phyloP scores from a whole-genome alignment of 2,329 filamentous ascomycete genomes.

The Arthrobotrys pseudoclavata region DNA sequence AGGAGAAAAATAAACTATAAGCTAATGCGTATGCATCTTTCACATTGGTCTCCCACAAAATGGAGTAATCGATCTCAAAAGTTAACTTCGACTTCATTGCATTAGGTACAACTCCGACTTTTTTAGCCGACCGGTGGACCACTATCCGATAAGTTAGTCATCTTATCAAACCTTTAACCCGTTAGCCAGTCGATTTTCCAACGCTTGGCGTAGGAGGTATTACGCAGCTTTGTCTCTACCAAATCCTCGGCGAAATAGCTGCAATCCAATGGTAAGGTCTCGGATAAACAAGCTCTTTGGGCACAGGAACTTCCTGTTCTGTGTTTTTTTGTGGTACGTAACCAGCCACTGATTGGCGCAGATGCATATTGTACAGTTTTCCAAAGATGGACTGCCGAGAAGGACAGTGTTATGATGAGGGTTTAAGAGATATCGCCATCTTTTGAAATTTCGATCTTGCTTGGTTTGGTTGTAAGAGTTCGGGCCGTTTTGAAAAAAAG shows the following conservation, averaged over 20 bases:
- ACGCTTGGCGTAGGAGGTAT: constrained; percentile 34
- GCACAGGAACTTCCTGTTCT: constrained; percentile 8
- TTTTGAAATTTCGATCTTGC: constrained; percentile 1
- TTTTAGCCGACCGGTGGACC: constrained; percentile 7
- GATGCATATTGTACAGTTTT: not conserved
- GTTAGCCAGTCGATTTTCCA: constrained; percentile 2
- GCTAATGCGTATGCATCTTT: not conserved
- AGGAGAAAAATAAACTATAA: not conserved
- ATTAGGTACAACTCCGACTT: not conserved
- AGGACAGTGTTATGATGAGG: not conserved
- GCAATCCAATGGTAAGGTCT: not conserved
- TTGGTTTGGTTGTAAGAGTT: not conserved
- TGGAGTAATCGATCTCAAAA: not conserved
- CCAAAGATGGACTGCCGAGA: not conserved
- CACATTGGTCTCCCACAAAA: not conserved
- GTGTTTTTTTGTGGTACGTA: not conserved
- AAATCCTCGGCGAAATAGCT: not conserved
- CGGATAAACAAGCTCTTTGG: constrained; percentile 23
- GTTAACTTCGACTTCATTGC: not conserved
- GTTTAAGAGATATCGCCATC: constrained; percentile 8
- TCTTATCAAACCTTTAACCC: not conserved
- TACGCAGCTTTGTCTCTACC: constrained; percentile 27
- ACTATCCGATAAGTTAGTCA: not conserved
- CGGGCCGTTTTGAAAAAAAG: not conserved
- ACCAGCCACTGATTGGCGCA: not conserved